Percentiles rank a stretch among this genome's conserved stretches.
Evolutionary conservation across 202 grass and related monocot genomes (phyloP).

Genomic region (Panicum virgatum): DNA sequence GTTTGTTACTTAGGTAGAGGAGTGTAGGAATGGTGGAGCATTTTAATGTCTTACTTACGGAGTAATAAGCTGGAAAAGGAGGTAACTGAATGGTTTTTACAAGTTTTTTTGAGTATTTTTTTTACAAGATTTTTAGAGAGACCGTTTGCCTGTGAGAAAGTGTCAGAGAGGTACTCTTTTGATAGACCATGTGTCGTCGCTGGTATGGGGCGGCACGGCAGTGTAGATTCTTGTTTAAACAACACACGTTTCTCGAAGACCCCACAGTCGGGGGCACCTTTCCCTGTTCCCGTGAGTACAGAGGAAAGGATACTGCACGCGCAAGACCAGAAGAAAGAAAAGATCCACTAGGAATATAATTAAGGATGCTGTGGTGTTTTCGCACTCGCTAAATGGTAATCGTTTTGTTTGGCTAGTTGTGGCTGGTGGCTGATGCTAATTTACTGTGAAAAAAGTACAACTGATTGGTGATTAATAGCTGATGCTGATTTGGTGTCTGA

Average conservation of each 20-base stretch:
- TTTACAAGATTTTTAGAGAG: not conserved
- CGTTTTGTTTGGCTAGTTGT: no score
- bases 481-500: no score
- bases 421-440: no score
- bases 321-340: not conserved
- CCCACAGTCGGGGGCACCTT: not conserved
- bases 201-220: not conserved
- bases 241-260: constrained; percentile 17
- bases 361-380: no score
- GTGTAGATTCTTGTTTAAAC: constrained; percentile 33
- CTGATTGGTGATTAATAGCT: no score
- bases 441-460: no score
- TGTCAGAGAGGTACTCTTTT: not conserved
- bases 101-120: not conserved
- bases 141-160: not conserved
- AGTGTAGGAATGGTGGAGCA: not conserved
- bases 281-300: not conserved
- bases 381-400: no score
- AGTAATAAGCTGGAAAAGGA: not conserved
- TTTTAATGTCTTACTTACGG: no score
- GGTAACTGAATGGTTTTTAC: not conserved
- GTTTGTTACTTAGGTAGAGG: no score
- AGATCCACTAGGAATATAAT: not conserved
- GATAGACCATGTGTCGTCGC: not conserved
- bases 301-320: not conserved